Conservation (phyloP, 2,329 filamentous ascomycete species). For the Chlorencoelia australis region DNA sequence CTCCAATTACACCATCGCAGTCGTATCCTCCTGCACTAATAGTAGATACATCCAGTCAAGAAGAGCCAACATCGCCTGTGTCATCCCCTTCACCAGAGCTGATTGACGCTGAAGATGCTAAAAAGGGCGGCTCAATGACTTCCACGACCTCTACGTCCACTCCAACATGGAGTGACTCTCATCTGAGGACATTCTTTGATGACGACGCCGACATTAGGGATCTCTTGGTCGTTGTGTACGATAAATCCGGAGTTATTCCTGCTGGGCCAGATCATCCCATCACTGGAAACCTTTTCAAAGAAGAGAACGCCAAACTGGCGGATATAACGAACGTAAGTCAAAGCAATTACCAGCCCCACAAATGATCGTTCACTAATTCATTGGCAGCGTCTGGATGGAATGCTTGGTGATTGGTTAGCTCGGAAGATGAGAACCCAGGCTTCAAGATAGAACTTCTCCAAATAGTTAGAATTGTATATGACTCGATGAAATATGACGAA, state of each 20-base stretch:
- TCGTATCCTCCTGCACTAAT: constrained; percentile 55
- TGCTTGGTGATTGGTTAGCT: constrained; percentile 75
- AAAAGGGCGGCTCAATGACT: constrained; percentile 36
- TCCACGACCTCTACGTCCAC: constrained; percentile 47
- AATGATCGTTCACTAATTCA: constrained; percentile 12
- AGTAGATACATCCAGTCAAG: constrained; percentile 61
- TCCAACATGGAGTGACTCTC: constrained; percentile 72
- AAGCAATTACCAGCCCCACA: neutral
- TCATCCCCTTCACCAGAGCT: constrained; percentile 57
- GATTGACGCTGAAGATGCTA: constrained; percentile 36
- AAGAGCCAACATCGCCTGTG: constrained; percentile 50
- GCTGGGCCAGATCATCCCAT: constrained; percentile 79
- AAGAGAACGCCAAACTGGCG: constrained; percentile 75
- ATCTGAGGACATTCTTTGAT: constrained; percentile 81
- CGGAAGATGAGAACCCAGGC: constrained; percentile 47
- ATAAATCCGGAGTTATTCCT: constrained; percentile 74
- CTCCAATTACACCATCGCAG: constrained; percentile 40
- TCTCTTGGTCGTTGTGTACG: constrained; percentile 82
- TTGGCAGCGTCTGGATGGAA: constrained; percentile 65
- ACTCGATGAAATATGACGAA: constrained; percentile 23
- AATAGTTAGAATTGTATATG: constrained; percentile 18
- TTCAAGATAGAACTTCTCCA: constrained; percentile 14
- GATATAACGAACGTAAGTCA: constrained; percentile 68
- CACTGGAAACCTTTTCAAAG: constrained; percentile 68
- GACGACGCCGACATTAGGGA: constrained; percentile 83